Evolutionary conservation across 2,329 filamentous ascomycete genomes (phyloP), one percentile per base, ranked within the genome.

Genomic region (Aspergillus hiratsukae): DNA sequence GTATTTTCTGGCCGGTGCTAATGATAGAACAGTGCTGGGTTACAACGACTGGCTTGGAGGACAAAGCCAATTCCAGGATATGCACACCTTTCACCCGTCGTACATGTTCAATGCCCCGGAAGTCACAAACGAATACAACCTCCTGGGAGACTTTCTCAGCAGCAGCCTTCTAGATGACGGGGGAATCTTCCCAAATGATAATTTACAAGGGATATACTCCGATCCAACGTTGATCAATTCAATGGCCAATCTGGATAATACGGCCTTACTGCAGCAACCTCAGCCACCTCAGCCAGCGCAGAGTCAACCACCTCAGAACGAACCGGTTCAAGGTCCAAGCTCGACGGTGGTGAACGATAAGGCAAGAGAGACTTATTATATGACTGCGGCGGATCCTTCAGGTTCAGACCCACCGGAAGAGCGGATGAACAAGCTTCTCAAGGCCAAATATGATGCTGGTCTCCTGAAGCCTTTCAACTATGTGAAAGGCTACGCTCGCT

Each of bases 391-490:
- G 51, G 94, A 99, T 72, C 94, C 94, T 2, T 90, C 90, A 5
- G 93, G 93, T 52, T 85, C 91, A 64, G 85, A 88, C 65, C 89
- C 88, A 23, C 91, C 94, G 11, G 92, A 97, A 74, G 91, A 96
- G 72, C 88, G 94, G 58, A 96, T 99, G 90, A 89, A 93, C 68
- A 91, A 94, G 65, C 84, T 99, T 6, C 84, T 99, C 55, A 90
- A 89, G 72, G 94, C 94, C 61, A 99, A 99, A 75, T 95, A 96
- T 75, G 92, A 97, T 64, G 94, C 94, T 0, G 94, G 94, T 1
- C 81, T 99, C 68, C 80, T 99, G 57, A 94, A 92, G 69, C 94
- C 94, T 1, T 99, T 99, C 81, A 97, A 97, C 77, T 99, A 99
- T 73, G 90, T 97, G 65, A 96, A 95, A 69, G 94, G 94, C 11